A percentile compares a stretch with the other conserved stretches of the same genome.
Evolutionary conservation across 192 early-diverging fungal genomes (phyloP).

Genomic region (Coemansia sp.): DNA sequence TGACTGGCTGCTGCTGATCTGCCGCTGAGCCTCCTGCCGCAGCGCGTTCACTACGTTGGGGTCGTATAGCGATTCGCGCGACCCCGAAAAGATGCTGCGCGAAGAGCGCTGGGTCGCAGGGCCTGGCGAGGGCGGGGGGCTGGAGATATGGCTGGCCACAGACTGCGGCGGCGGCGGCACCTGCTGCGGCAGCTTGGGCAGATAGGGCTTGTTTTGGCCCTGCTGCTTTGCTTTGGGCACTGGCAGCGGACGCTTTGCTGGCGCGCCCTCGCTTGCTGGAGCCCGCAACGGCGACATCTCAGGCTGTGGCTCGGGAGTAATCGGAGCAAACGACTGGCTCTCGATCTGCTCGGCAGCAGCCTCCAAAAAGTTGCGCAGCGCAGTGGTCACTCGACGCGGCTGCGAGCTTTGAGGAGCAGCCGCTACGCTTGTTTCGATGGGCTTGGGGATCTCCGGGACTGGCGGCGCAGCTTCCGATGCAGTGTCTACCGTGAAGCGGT

Average conservation of each 20-base stretch:
- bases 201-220: not conserved
- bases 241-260: constrained; percentile 19
- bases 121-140: constrained; percentile 18
- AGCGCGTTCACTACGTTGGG: constrained; percentile 48
- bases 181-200: constrained; percentile 5
- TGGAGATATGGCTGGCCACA: constrained; percentile 7
- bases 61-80: constrained; percentile 46
- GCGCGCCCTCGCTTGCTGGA: not conserved
- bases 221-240: constrained; percentile 19
- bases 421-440: not conserved
- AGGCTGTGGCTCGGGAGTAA: constrained; percentile 18
- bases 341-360: constrained; percentile 54
- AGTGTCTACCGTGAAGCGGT: constrained; percentile 14
- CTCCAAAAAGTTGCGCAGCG: constrained; percentile 51
- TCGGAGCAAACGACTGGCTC: constrained; percentile 29
- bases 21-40: constrained; percentile 51
- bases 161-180: constrained; percentile 1
- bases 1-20: constrained; percentile 46
- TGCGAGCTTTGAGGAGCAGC: constrained; percentile 15
- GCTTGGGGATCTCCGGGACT: constrained; percentile 36
- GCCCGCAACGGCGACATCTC: constrained; percentile 3
- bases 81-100: constrained; percentile 47
- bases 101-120: constrained; percentile 13
- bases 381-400: constrained; percentile 38
- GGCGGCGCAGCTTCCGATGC: constrained; percentile 21